These are phyloP conservation scores for Monosporascus sp. DNA, from an alignment of 2,329 filamentous ascomycete species.

Conservation along the genomic window DNA sequence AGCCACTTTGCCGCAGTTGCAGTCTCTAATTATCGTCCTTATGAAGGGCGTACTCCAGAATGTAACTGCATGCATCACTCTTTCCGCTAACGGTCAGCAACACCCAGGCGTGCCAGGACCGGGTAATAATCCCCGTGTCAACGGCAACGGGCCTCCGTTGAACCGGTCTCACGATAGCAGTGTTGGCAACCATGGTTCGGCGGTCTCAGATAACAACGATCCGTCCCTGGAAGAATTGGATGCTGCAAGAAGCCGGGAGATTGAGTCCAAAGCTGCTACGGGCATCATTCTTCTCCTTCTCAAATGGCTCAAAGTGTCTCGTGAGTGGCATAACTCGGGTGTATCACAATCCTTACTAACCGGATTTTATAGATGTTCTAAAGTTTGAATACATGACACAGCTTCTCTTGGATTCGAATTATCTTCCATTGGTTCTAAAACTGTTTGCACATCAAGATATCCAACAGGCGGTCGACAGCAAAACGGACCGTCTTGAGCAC, in stretches of 20 bases:
- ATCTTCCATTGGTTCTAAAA: conserved; percentile 86
- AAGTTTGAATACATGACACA: conserved; percentile 97
- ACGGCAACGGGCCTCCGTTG: conserved; percentile 29
- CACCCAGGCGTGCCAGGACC: conserved; percentile 35
- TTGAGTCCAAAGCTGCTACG: conserved; percentile 87
- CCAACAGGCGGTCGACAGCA: conserved; percentile 81
- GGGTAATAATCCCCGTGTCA: conserved; percentile 33
- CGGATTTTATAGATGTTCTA: conserved; percentile 61
- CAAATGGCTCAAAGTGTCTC: conserved; percentile 95
- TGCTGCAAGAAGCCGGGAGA: conserved; percentile 73
- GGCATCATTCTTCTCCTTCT: conserved; percentile 79
- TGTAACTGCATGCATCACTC: conserved; percentile 75
- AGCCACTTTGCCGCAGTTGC: conserved; percentile 74
- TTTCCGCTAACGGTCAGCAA: conserved; percentile 42
- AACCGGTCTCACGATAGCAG: conserved; percentile 24
- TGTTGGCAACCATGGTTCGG: conserved; percentile 24
- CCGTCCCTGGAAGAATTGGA: conserved; percentile 71
- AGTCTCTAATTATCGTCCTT: conserved; percentile 88
- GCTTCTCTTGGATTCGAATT: conserved; percentile 89
- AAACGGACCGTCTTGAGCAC: conserved; percentile 73
- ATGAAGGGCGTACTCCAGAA: conserved; percentile 83
- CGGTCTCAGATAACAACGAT: conserved; percentile 37
- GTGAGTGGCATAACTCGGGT: conserved; percentile 46
- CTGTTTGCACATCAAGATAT: conserved; percentile 92
- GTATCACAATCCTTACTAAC: conserved; percentile 10